Base-by-base conservation (phyloP, 2,329 filamentous ascomycete species). In the Trichoderma oligosporum region DNA sequence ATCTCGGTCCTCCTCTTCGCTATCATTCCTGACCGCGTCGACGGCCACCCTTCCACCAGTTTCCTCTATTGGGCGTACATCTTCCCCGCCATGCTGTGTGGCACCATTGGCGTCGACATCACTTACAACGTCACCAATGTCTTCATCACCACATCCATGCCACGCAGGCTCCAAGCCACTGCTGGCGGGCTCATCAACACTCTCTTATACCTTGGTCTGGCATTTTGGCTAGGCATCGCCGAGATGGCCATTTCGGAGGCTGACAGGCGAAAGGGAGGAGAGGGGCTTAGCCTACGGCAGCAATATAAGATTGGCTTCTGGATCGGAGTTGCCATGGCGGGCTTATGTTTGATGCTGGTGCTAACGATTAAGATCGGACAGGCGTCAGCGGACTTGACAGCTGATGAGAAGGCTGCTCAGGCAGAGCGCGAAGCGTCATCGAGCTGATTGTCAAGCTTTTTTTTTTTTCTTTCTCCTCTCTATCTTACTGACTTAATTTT, bases 101-200 rank as follows among this genome's bases (percentile, higher is more conserved):
- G 79, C 11, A 92, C 88, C 0, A 76, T 91, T 31, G 87, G 86
- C 16, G 84, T 91, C 59, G 89, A 93, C 65, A 83, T 91, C 55
- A 84, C 83, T 6, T 91, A 86, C 72, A 90, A 87, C 66, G 81
- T 91, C 1, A 82, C 85, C 16, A 91, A 88, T 65, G 81, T 92
- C 59, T 92, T 89, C 71, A 87, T 91, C 68, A 91, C 87, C 0
- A 91, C 87, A 0, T 82, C 81, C 12, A 75, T 91, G 61, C 86
- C 88, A 0, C 76, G 77, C 4, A 78, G 81, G 11, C 78, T 84
- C 48, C 89, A 93, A 67, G 88, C 87, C 0, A 75, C 90, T 0
- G 88, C 87, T 0, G 87, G 88, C 1, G 87, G 84, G 0, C 70
- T 91, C 44, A 84, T 88, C 65, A 90, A 88, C 71, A 84, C 82